phyloP scores from a whole-genome alignment of 768 basidiomycete genomes.

The Trametes sanguinea region DNA sequence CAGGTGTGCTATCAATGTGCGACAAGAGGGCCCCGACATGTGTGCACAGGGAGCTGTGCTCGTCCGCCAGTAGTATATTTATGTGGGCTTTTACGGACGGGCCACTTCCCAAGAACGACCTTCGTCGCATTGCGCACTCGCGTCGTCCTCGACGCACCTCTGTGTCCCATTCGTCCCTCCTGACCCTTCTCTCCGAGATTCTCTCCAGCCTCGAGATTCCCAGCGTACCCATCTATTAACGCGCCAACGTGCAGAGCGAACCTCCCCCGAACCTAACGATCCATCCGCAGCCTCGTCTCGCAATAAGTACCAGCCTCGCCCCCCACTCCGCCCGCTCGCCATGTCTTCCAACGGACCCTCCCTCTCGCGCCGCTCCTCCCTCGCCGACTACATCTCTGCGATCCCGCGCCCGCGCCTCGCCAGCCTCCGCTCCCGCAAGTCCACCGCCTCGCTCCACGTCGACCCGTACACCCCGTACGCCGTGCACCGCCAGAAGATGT shows the following conservation, averaged over 20 bases:
- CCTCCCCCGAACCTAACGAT: constrained; percentile 26
- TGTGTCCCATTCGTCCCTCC: constrained; percentile 10
- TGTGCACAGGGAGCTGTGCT: not conserved
- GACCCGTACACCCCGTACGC: constrained; percentile 42
- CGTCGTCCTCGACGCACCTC: constrained; percentile 16
- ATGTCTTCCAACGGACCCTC: constrained; percentile 31
- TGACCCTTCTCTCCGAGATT: constrained; percentile 8
- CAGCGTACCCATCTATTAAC: constrained; percentile 12
- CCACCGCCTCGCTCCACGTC: constrained; percentile 28
- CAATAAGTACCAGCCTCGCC: constrained; percentile 26
- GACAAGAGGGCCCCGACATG: constrained; percentile 9
- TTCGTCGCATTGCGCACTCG: constrained; percentile 20
- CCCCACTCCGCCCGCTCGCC: constrained; percentile 4
- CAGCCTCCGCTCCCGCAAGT: constrained; percentile 35
- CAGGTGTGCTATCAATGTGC: constrained; percentile 18
- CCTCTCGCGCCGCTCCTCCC: constrained; percentile 32
- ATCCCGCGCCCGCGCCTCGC: constrained; percentile 28
- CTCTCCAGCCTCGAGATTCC: constrained; percentile 19
- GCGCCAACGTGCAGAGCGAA: constrained; percentile 2
- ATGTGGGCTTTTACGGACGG: not conserved
- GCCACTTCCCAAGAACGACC: constrained; percentile 5
- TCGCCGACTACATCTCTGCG: constrained; percentile 32
- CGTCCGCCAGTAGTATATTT: constrained; percentile 21
- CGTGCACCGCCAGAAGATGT: constrained; percentile 53
- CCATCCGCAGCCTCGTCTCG: constrained; percentile 23